Conservation (phyloP, 1,284 basidiomycete genomes). For the Puccinia hordei region DNA sequence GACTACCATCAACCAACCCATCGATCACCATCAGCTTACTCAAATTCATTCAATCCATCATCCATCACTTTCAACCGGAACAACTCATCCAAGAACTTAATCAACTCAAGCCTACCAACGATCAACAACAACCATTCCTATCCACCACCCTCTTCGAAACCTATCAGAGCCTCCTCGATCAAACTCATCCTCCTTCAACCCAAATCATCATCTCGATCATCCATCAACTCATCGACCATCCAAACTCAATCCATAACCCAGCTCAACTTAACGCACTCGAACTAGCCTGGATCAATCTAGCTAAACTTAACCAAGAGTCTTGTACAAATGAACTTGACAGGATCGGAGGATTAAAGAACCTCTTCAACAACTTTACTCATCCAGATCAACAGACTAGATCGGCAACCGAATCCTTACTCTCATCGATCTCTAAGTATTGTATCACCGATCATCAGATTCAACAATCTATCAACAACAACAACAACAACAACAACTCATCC, state of each 20-base stretch:
- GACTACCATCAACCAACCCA: too few species aligned
- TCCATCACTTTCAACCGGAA: not conserved
- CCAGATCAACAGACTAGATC: constrained; percentile 63
- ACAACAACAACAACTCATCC: too few species aligned
- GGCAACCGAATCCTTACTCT: constrained; percentile 68
- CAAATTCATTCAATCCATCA: constrained; percentile 8
- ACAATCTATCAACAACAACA: too few species aligned
- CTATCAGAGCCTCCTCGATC: too few species aligned
- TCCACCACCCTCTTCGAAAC: too few species aligned
- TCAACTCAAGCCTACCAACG: too few species aligned
- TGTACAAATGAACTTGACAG: constrained; percentile 64
- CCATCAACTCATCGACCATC: not conserved
- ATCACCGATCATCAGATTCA: constrained; percentile 69
- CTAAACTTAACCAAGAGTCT: too few species aligned
- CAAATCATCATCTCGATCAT: not conserved
- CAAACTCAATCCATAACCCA: constrained; percentile 58
- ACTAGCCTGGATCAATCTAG: constrained; percentile 68
- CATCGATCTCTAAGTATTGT: constrained; percentile 68
- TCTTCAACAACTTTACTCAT: constrained; percentile 47
- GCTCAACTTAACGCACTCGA: constrained; percentile 76
- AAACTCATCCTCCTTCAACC: too few species aligned
- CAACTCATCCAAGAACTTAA: too few species aligned
- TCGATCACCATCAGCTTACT: not conserved
- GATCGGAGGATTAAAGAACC: not conserved
- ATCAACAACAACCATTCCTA: too few species aligned